These are phyloP conservation scores for Trypanosoma vivax DNA, from an alignment of 208 protist genomes.

Conservation along the genomic window DNA sequence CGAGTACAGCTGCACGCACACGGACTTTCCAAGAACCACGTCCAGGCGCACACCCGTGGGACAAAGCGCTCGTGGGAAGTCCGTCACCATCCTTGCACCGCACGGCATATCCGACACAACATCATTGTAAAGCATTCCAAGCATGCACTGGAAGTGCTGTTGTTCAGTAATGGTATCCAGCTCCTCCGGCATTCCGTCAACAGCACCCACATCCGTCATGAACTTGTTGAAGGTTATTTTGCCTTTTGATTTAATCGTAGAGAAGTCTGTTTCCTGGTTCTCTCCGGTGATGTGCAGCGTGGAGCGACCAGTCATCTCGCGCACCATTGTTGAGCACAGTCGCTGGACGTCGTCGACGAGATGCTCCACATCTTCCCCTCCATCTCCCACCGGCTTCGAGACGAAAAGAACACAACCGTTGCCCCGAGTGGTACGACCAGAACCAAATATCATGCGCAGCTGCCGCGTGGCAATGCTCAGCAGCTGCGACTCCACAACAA, in stretches of 20 bases:
- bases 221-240: constrained; percentile 53
- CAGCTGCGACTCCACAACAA: constrained; percentile 76
- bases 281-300: constrained; percentile 58
- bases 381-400: constrained; percentile 34
- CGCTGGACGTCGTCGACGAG: constrained; percentile 68
- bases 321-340: constrained; percentile 62
- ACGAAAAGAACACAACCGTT: constrained; percentile 79
- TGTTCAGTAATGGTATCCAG: constrained; percentile 35
- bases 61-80: constrained; percentile 73
- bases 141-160: constrained; percentile 46
- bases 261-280: constrained; percentile 65
- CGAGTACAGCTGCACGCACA: constrained; percentile 74
- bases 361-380: constrained; percentile 7
- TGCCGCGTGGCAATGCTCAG: constrained; percentile 82
- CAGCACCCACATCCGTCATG: constrained; percentile 22
- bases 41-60: constrained; percentile 63
- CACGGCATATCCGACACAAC: constrained; percentile 42
- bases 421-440: constrained; percentile 51
- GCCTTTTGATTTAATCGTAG: constrained; percentile 24
- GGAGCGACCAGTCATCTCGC: constrained; percentile 63
- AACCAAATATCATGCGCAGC: constrained; percentile 61
- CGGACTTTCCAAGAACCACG: constrained; percentile 40
- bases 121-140: constrained; percentile 84
- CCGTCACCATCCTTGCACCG: constrained; percentile 41
- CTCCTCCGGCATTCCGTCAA: constrained; percentile 9